phyloP scores from a whole-genome alignment of 495 filamentous ascomycete genomes.

The Penicillium canariense region DNA sequence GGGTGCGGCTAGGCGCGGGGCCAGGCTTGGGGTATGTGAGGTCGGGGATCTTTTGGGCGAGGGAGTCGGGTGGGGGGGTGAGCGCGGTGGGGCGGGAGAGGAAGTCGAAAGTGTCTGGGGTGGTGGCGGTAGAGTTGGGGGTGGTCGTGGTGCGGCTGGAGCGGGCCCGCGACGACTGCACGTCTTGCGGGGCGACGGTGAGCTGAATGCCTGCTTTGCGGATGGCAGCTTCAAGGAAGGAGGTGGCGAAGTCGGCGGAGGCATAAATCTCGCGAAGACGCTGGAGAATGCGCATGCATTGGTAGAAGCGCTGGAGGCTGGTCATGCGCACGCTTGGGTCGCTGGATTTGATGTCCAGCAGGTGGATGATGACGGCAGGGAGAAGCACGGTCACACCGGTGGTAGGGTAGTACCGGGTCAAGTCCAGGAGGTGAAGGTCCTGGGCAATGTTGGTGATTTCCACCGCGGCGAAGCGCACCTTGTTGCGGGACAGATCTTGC shows the following conservation, averaged over 20 bases:
- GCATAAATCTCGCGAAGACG: constrained; percentile 80
- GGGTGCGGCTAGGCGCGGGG: constrained; percentile 13
- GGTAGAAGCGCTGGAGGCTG: constrained; percentile 72
- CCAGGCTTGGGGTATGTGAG: constrained; percentile 39
- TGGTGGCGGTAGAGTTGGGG: background rate
- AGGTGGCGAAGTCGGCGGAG: constrained; percentile 80
- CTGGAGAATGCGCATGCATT: constrained; percentile 83
- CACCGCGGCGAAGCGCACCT: constrained; percentile 73
- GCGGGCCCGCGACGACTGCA: constrained; percentile 26
- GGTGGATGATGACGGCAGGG: constrained; percentile 86
- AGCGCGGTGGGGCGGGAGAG: constrained; percentile 33
- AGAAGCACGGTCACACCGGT: constrained; percentile 86
- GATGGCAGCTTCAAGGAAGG: constrained; percentile 81
- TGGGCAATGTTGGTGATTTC: constrained; percentile 79
- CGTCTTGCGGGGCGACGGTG: constrained; percentile 40
- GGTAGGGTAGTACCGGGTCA: constrained; percentile 79
- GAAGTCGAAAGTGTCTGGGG: constrained; percentile 18
- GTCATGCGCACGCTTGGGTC: constrained; percentile 63
- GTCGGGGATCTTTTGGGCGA: constrained; percentile 44
- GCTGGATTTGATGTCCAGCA: constrained; percentile 82
- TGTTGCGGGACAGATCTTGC: constrained; percentile 74
- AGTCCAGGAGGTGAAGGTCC: constrained; percentile 62
- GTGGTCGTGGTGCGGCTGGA: background rate
- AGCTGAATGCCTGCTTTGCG: constrained; percentile 70
- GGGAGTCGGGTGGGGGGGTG: constrained; percentile 46